Conservation (phyloP, 495 filamentous ascomycete species). For the Mytilinidion resinicola region DNA sequence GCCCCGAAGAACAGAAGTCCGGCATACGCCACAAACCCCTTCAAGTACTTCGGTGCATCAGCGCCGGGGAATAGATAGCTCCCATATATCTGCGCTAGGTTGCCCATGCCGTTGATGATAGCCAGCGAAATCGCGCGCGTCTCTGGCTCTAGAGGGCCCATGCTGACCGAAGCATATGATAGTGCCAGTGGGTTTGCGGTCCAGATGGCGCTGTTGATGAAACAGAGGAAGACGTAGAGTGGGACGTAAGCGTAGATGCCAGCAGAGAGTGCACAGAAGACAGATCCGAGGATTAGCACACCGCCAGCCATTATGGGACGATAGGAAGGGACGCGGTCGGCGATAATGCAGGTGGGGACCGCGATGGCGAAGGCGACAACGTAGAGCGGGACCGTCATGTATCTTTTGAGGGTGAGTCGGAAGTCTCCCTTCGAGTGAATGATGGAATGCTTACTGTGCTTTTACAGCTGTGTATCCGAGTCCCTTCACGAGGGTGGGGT, state of each 20-base stretch:
- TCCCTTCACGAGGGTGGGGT: constrained; percentile 45
- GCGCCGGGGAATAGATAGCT: constrained; percentile 7
- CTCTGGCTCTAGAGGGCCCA: constrained; percentile 6
- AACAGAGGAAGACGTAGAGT: constrained; percentile 11
- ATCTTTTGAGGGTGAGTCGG: background rate
- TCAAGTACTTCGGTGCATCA: constrained; percentile 10
- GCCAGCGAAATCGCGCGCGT: constrained; percentile 10
- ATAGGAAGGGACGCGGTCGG: constrained; percentile 2
- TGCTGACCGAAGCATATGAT: constrained; percentile 3
- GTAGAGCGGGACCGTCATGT: constrained; percentile 13
- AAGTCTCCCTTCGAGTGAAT: background rate
- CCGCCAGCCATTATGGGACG: background rate
- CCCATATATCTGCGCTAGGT: constrained; percentile 12
- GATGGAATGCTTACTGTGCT: constrained; percentile 34
- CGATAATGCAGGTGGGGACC: constrained; percentile 9
- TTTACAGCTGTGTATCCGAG: constrained; percentile 42
- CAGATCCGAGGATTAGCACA: constrained; percentile 1
- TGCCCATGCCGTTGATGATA: constrained; percentile 9
- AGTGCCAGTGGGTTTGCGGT: constrained; percentile 8
- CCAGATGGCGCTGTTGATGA: constrained; percentile 13
- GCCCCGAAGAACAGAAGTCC: constrained; percentile 5
- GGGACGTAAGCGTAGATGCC: constrained; percentile 11
- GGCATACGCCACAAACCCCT: constrained; percentile 8
- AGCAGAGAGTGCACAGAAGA: constrained; percentile 10
- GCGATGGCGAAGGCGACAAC: constrained; percentile 9